Conservation (phyloP, 495 filamentous ascomycete species). For the Aspergillus diversus region DNA sequence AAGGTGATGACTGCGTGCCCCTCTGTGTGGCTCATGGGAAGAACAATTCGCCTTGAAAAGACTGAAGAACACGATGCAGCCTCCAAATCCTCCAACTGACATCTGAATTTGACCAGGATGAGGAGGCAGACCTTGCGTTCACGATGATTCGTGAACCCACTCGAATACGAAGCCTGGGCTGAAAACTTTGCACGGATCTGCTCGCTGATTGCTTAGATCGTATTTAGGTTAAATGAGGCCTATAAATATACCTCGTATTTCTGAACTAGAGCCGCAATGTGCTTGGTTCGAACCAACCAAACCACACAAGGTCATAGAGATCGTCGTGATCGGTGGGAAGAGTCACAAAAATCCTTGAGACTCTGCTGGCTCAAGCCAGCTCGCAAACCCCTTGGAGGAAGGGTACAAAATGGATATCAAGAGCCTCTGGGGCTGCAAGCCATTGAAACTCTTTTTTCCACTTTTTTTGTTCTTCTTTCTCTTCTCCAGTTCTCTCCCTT, state of each 20-base stretch:
- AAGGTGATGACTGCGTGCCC: neutral
- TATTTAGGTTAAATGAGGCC: neutral
- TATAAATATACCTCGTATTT: conserved; percentile 16
- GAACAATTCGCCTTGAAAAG: no score
- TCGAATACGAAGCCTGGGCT: conserved; percentile 8
- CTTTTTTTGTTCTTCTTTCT: neutral
- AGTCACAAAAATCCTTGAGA: neutral
- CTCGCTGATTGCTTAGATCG: conserved; percentile 8
- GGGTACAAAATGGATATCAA: conserved; percentile 5
- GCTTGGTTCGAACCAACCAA: conserved; percentile 6
- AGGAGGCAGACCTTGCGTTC: neutral
- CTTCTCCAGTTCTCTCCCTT: neutral
- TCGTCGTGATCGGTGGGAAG: neutral
- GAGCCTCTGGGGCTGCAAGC: neutral
- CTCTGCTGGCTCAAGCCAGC: neutral
- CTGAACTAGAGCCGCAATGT: conserved; percentile 13
- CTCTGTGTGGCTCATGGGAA: no score
- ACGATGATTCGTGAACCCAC: neutral
- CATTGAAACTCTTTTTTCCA: neutral
- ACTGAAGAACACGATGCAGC: no score
- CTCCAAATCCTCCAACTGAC: neutral
- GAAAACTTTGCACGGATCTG: neutral
- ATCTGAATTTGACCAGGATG: neutral
- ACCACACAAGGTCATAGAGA: neutral
- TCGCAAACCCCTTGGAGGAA: neutral